Evolutionary conservation across 2,329 filamentous ascomycete species (phyloP), one percentile per base, ranked within the genome.

Genomic region (Colletotrichum brevisporum): DNA sequence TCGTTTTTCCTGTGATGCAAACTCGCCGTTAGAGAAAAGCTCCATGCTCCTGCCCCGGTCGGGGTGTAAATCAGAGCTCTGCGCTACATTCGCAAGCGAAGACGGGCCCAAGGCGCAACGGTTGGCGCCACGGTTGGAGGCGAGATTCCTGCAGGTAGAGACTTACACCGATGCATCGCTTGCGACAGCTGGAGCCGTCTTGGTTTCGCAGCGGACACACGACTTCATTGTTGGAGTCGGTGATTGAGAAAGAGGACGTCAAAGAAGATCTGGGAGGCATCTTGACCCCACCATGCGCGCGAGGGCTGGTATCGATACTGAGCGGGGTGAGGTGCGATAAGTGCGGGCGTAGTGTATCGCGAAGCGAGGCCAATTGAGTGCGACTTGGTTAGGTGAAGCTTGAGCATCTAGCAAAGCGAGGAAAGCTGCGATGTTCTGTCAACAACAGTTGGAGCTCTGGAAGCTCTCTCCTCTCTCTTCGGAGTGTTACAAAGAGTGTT

Each of bases 91-190:
- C 66, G 52, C 62, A 54, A 56, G 51, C 36, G 45, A 9, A 39
- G 56, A 55, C 63, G 24, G 31, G 45, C 24, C 31, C 54, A 48
- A 36, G 21, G 50, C 27, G 67, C 67, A 58, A 59, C 57, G 56
- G 51, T 54, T 51, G 52, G 41, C 51, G 56, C 26, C 50, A 48
- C 57, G 48, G 55, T 67, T 39, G 50, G 62, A 56, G 45, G 24
- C 53, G 18, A 26, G 18, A 57, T 53, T 57, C 45, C 24, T 50
- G 57, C 45, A 36, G 26, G 13, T 48, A 63, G 71, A 72, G 75
- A 96, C 95, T 94, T 88, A 98, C 96, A 83, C 96, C 96, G 79
- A 97, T 91, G 85, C 96, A 99, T 86, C 95, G 90, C 86, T 99
- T 99, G 81, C 95, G 92, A 86, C 96, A 99, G 84, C 92, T 94